Evolutionary conservation across 169 alveolate species (phyloP).

Genomic region (Nephromyces sp.): DNA sequence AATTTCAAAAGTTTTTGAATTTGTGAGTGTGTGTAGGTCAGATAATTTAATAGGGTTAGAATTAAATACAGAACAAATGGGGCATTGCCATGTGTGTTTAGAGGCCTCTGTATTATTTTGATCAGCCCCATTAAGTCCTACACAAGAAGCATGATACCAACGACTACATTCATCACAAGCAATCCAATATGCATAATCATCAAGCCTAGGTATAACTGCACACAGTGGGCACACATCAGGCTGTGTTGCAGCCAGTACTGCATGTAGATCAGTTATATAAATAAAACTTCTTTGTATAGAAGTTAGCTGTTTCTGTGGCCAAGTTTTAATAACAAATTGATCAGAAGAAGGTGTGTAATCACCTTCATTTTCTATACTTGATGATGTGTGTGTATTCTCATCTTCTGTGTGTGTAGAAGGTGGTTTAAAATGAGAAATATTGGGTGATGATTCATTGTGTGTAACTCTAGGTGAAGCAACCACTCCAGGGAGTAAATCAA

Average conservation of each 20-base stretch:
- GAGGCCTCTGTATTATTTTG: not conserved
- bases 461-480: too few relatives aligned
- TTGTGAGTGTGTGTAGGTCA: not conserved
- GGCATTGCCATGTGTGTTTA: not conserved
- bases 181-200: not conserved
- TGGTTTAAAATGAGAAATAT: too few relatives aligned
- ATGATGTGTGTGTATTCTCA: too few relatives aligned
- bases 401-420: too few relatives aligned
- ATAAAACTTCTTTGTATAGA: not conserved
- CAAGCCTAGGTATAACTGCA: not conserved
- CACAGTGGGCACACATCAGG: not conserved
- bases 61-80: not conserved
- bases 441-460: too few relatives aligned
- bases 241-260: not conserved
- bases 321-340: not conserved
- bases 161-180: not conserved
- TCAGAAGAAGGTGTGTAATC: not conserved
- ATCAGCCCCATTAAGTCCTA: not conserved
- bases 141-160: not conserved
- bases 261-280: not conserved
- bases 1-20: not conserved
- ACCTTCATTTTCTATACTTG: not conserved
- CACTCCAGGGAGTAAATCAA: too few relatives aligned
- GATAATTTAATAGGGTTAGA: not conserved
- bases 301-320: not conserved